Percentiles rank a stretch among this genome's conserved stretches.
These are phyloP conservation scores for Mycena polygramma DNA, from an alignment of 768 basidiomycete species.

Conservation along the genomic window DNA sequence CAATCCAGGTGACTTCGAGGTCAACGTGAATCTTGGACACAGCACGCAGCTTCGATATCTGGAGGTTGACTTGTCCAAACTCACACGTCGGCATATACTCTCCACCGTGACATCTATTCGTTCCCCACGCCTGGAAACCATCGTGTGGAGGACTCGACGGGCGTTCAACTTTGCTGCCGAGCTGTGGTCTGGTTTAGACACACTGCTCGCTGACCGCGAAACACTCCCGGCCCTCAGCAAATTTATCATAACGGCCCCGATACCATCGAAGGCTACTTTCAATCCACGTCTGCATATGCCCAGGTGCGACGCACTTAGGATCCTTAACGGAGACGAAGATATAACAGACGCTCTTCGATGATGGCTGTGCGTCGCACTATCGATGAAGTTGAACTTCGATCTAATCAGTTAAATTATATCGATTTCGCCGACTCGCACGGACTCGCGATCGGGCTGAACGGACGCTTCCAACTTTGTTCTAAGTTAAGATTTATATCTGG, in stretches of 20 bases:
- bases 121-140: constrained; percentile 17
- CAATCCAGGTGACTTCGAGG: constrained; percentile 22
- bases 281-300: constrained; percentile 31
- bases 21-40: constrained; percentile 15
- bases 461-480: too few relatives aligned
- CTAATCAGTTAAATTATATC: too few relatives aligned
- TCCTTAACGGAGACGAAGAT: constrained; percentile 20
- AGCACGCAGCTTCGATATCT: constrained; percentile 27
- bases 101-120: constrained; percentile 10
- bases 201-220: constrained; percentile 18
- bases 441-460: too few relatives aligned
- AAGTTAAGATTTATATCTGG: too few relatives aligned
- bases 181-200: constrained; percentile 22
- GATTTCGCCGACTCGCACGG: too few relatives aligned
- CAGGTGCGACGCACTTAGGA: constrained; percentile 18
- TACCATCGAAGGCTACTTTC: neutral
- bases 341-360: neutral
- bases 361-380: neutral
- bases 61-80: constrained; percentile 27
- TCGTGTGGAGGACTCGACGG: constrained; percentile 30
- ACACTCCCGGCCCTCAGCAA: constrained; percentile 8
- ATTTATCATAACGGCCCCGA: constrained; percentile 14
- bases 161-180: constrained; percentile 16
- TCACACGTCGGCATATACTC: constrained; percentile 24
- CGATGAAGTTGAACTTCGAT: too few relatives aligned